phyloP scores from a whole-genome alignment of 352 stramenopile genomes.

The Globisporangium middletonii region DNA sequence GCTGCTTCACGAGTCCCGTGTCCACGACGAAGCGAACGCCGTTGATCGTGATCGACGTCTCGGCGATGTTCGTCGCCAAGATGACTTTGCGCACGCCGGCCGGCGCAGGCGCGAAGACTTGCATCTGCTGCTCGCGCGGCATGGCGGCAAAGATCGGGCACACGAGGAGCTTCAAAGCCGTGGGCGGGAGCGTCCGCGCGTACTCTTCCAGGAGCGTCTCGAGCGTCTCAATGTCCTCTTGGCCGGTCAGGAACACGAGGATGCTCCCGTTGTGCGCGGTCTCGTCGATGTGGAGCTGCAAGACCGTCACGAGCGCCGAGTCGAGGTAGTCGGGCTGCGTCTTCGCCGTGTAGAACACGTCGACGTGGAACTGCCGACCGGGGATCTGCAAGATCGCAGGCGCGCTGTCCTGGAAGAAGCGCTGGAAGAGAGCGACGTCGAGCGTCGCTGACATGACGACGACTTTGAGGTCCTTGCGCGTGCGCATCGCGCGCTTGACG shows the following conservation, averaged over 20 bases:
- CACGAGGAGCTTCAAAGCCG: constrained; percentile 77
- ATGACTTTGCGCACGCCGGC: constrained; percentile 90
- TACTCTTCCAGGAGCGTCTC: constrained; percentile 84
- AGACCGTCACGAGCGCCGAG: constrained; percentile 75
- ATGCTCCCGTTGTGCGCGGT: constrained; percentile 82
- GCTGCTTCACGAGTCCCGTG: constrained; percentile 85
- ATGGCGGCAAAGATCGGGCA: constrained; percentile 96
- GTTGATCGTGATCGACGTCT: constrained; percentile 98
- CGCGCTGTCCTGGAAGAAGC: constrained; percentile 90
- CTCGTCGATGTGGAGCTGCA: constrained; percentile 89
- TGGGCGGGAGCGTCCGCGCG: constrained; percentile 53
- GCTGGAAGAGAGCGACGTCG: constrained; percentile 90
- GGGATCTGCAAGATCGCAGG: constrained; percentile 83
- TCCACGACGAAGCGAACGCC: constrained; percentile 90
- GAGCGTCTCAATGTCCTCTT: constrained; percentile 95
- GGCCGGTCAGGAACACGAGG: constrained; percentile 93
- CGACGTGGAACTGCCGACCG: constrained; percentile 85
- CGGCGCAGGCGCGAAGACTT: constrained; percentile 87
- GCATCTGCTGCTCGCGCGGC: constrained; percentile 92
- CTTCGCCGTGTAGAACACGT: constrained; percentile 88
- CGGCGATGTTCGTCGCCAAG: constrained; percentile 94
- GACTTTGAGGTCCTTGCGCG: constrained; percentile 87
- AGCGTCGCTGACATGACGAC: constrained; percentile 99
- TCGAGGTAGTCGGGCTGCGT: constrained; percentile 89
- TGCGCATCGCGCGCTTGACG: constrained; percentile 76